A percentile compares a stretch with the other conserved stretches of the same genome.
phyloP scores from a whole-genome alignment of 805 yeast genomes.

The Jamesozyma spencerorum region DNA sequence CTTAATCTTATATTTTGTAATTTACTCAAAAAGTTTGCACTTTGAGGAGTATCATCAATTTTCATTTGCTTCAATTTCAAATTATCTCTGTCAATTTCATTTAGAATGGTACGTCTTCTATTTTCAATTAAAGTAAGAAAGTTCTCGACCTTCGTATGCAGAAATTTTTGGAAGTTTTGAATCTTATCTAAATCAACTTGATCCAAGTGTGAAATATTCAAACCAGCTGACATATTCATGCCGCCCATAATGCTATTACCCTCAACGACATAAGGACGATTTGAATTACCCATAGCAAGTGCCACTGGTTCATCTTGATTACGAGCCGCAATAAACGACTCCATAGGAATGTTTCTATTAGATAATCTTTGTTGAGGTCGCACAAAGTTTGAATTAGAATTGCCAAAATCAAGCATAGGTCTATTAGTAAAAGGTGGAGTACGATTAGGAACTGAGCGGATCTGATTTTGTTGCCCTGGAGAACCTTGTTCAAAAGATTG shows the following conservation, averaged over 20 bases:
- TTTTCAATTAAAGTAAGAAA: conserved; percentile 20
- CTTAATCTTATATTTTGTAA: conserved; percentile 25
- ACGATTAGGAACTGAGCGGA: not conserved
- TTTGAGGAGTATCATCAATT: conserved; percentile 13
- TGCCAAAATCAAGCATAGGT: not conserved
- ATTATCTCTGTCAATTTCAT: conserved; percentile 21
- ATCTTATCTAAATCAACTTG: conserved; percentile 15
- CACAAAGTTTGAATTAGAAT: not conserved
- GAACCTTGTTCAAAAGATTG: not conserved
- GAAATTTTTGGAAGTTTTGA: conserved; percentile 16
- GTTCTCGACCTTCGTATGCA: conserved; percentile 20
- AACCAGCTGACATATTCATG: not conserved
- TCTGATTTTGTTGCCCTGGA: not conserved
- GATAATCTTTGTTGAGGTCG: not conserved
- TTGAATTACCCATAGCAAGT: not conserved
- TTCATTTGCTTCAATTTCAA: conserved; percentile 14
- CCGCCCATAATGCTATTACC: not conserved
- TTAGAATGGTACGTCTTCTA: conserved; percentile 18
- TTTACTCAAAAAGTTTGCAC: conserved; percentile 15
- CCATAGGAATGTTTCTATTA: not conserved
- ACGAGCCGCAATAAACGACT: not conserved
- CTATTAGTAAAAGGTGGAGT: not conserved
- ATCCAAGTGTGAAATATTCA: conserved; percentile 1
- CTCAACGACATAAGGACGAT: not conserved
- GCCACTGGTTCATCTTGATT: not conserved